Evolutionary conservation across 169 alveolate genomes (phyloP).

Genomic region (Cryptosporidium ryanae): DNA sequence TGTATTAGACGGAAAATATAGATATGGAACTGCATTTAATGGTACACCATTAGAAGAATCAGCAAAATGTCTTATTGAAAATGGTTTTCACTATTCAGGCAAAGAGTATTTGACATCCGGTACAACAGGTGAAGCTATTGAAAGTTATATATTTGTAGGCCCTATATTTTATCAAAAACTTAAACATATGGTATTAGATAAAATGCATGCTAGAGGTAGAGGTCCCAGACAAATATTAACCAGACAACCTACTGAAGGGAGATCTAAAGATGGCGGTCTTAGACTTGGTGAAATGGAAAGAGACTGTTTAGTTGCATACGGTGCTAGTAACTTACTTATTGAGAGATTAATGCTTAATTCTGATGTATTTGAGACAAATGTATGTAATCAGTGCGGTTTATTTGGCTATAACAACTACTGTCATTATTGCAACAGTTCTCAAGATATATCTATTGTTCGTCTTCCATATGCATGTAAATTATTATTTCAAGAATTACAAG

Average conservation of each 20-base stretch:
- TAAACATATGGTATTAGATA: conserved; percentile 99
- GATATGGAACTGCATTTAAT: conserved; percentile 98
- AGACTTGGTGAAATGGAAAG: conserved; percentile 99
- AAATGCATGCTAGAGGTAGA: conserved; percentile 98
- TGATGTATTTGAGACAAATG: conserved; percentile 95
- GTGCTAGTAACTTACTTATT: conserved; percentile 95
- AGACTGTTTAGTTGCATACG: conserved; percentile 99
- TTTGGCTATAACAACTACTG: conserved; percentile 95
- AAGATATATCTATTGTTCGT: conserved; percentile 79
- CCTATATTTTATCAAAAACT: conserved; percentile 99
- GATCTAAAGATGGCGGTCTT: conserved; percentile 99
- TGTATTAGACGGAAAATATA: conserved; percentile 93
- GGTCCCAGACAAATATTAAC: conserved; percentile 99
- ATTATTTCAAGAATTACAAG: conserved; percentile 90
- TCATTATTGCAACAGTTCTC: conserved; percentile 91
- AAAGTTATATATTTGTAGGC: conserved; percentile 96
- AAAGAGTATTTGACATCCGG: conserved; percentile 97
- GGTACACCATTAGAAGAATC: conserved; percentile 93
- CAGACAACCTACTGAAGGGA: conserved; percentile 99
- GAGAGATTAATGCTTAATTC: conserved; percentile 98
- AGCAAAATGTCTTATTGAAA: conserved; percentile 89
- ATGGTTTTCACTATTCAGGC: conserved; percentile 94
- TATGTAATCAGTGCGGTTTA: conserved; percentile 95
- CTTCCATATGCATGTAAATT: conserved; percentile 95
- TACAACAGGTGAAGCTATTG: conserved; percentile 98